A percentile compares a stretch with the other conserved stretches of the same genome.
These are phyloP conservation scores for Silene uniflora DNA, from an alignment of 148 eudicot species.

Conservation along the genomic window DNA sequence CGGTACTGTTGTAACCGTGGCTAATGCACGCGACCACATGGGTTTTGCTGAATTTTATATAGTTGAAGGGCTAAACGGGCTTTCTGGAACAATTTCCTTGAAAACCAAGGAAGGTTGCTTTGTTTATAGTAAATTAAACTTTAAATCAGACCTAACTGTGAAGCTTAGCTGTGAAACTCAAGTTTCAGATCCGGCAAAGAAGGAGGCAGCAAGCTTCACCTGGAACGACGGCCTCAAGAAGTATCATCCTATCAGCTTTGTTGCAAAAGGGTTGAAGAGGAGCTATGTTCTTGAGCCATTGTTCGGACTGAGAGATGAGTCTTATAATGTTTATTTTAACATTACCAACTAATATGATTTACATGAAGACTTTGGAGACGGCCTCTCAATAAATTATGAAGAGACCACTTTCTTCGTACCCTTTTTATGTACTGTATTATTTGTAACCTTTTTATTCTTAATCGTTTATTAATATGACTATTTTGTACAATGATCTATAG, in stretches of 20 bases:
- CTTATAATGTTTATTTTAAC: slow-evolving; percentile 69
- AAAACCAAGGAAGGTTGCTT: slow-evolving; percentile 67
- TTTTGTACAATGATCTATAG: too few species aligned
- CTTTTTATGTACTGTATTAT: too few species aligned
- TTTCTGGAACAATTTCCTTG: slow-evolving; percentile 46
- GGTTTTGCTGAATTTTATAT: slow-evolving; percentile 34
- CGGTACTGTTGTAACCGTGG: slow-evolving; percentile 33
- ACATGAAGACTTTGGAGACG: too few species aligned
- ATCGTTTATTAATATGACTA: too few species aligned
- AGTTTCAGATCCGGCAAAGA: slow-evolving; percentile 27
- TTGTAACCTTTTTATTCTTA: too few species aligned
- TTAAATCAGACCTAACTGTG: slow-evolving; percentile 22
- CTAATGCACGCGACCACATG: background rate
- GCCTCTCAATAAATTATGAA: too few species aligned
- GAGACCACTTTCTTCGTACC: too few species aligned
- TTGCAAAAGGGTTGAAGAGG: slow-evolving; percentile 66
- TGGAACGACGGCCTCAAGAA: slow-evolving; percentile 47
- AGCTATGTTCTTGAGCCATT: slow-evolving; percentile 72
- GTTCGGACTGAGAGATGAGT: slow-evolving; percentile 63
- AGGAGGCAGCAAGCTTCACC: slow-evolving; percentile 44
- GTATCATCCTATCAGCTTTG: slow-evolving; percentile 74
- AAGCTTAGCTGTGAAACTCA: slow-evolving; percentile 46
- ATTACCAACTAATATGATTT: slow-evolving; percentile 22
- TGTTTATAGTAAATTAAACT: slow-evolving; percentile 31
- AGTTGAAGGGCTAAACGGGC: slow-evolving; percentile 57